Evolutionary conservation across 345 rosid genomes (phyloP), one percentile per base, ranked within the genome.

Genomic region (Eucalyptus curtisii): DNA sequence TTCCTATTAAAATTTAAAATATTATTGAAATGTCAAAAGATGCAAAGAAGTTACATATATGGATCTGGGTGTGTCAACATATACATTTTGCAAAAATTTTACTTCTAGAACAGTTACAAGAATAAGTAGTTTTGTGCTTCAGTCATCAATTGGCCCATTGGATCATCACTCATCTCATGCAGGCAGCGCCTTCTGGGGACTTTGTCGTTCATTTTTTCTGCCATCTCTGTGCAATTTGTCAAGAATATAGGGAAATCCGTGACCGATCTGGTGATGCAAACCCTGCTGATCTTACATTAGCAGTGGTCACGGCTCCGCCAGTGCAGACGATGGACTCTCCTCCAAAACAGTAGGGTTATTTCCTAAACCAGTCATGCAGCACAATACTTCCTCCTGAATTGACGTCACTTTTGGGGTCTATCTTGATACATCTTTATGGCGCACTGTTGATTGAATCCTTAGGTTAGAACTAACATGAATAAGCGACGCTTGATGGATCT

Each of bases 121-220:
- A 68, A 68, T 68, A 71, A 37, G 13, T 33, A 71, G 45, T 71
- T 71, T 33, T 37, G 25, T 71, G 45, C 25, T 71, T 19, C 37
- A 71, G 45, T 42, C 20, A 33, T 19, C 44, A 71, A 33, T 33
- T 71, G 13, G 25, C 14, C 14, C 44, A 24, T 71, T 33, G 19
- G 81, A 71, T 37, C 81, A 71, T 68, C 61, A 4, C 86, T 33
- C 44, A 88, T 37, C 79, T 30, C 49, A 49, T 86, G 92, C 94
- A 97, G 98, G 99, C 94, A 90, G 99, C 95, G 31, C 98, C 98
- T 37, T 97, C 98, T 90, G 93, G 96, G 85, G 99, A 96, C 91
- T 93, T 95, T 11, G 91, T 92, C 13, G 94, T 99, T 55, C 99
- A 95, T 90, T 95, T 94, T 89, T 96, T 92, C 92, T 96, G 99